Base-by-base conservation (phyloP, 2,329 filamentous ascomycete species). In the Macrophomina pseudophaseolina region DNA sequence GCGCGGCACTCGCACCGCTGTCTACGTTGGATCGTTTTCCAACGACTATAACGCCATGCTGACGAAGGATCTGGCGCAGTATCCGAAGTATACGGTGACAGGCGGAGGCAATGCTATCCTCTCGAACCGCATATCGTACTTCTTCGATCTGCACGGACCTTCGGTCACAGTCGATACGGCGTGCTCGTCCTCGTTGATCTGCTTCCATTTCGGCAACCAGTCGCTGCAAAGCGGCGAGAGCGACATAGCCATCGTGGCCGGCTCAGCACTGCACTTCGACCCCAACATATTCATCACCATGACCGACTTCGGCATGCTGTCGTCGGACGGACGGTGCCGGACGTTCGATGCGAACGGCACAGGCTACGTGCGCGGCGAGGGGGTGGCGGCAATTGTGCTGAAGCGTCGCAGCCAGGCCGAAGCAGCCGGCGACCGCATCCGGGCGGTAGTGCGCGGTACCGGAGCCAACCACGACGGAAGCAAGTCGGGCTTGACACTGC, bases 311-410 rank as follows among this genome's bases (percentile, higher is more conserved):
- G 64, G 70, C 5, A 64, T 73, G 58, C 71, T 78, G 46, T 76
- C 72, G 1, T 74, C 76, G 46, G 72, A 71, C 16, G 76, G 78
- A 1, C 70, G 68, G 23, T 76, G 71, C 40, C 64, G 68, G 38
- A 76, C 74, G 40, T 80, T 76, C 67, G 88, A 88, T 70, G 73
- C 79, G 12, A 80, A 81, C 4, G 88, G 86, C 18, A 85, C 86
- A 67, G 89, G 89, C 1, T 91, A 90, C 71, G 87, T 84, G 0
- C 81, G 88, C 40, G 88, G 87, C 1, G 89, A 91, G 71, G 89
- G 88, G 0, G 80, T 86, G 33, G 86, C 82, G 0, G 81, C 86
- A 14, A 70, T 90, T 2, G 73, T 89, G 11, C 73, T 90, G 12
- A 90, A 90, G 75, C 82, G 80, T 2, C 76, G 90, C 0, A 77